Percentiles rank a stretch among this genome's conserved stretches.
phyloP scores from a whole-genome alignment of 2,329 filamentous ascomycete genomes.

The Xylariaceae sp. region DNA sequence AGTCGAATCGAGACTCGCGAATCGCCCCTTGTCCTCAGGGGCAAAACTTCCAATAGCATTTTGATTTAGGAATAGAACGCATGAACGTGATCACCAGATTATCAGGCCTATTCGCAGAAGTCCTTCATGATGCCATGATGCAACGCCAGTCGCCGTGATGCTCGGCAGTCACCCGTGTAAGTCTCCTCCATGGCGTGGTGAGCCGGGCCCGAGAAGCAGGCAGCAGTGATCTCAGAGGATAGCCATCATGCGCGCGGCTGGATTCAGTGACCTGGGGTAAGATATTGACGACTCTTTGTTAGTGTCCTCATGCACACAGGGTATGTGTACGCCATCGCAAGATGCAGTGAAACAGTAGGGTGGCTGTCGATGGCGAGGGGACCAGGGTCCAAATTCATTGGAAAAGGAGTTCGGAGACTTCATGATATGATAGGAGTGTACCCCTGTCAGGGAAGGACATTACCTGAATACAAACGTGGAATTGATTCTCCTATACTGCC shows the following conservation, averaged over 20 bases:
- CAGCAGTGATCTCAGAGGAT: slow-evolving; percentile 5
- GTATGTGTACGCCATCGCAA: slow-evolving; percentile 2
- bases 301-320: slow-evolving; percentile 1
- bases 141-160: slow-evolving; percentile 1
- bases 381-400: slow-evolving; percentile 9
- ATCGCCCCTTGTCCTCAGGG: background rate
- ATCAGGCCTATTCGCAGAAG: slow-evolving; percentile 1
- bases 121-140: background rate
- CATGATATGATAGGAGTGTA: background rate
- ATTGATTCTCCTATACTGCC: background rate
- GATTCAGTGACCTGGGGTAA: slow-evolving; percentile 12
- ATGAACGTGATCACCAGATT: slow-evolving; percentile 1
- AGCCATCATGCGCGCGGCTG: slow-evolving; percentile 14
- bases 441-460: background rate
- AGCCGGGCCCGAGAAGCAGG: slow-evolving; percentile 1
- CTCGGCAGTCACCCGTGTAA: background rate
- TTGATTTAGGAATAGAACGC: slow-evolving; percentile 10
- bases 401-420: background rate
- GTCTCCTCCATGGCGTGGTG: background rate
- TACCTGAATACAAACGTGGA: background rate
- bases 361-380: background rate
- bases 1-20: slow-evolving; percentile 7
- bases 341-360: slow-evolving; percentile 11
- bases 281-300: slow-evolving; percentile 1
- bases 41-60: slow-evolving; percentile 5